A percentile compares a stretch with the other conserved stretches of the same genome.
Evolutionary conservation across 129 eudicot species (phyloP).

Genomic region (Solidago caesia): DNA sequence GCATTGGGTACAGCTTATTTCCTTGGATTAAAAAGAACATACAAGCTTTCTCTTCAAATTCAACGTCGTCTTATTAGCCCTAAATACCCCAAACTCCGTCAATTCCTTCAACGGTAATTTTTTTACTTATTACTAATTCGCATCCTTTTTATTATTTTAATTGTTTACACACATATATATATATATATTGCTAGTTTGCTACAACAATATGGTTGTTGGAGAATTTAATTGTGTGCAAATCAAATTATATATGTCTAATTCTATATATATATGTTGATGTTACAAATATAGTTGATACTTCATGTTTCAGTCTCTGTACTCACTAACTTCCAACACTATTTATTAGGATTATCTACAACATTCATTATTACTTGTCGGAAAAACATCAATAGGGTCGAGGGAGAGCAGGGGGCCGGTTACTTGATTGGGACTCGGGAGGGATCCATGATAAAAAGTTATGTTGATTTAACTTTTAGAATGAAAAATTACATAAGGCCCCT

Average conservation of each 20-base stretch:
- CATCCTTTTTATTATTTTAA: background rate
- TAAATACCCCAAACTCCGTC: slow-evolving; percentile 55
- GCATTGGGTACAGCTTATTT: slow-evolving; percentile 83
- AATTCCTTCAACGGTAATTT: slow-evolving; percentile 57
- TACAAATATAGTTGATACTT: background rate
- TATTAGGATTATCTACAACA: no score
- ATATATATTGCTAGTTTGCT: background rate
- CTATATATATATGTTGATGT: background rate
- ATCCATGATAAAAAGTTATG: no score
- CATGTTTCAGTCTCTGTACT: background rate
- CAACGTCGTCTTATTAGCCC: slow-evolving; percentile 76
- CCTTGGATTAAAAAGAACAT: slow-evolving; percentile 73
- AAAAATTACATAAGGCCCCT: no score
- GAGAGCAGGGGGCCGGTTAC: no score
- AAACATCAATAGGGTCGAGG: background rate
- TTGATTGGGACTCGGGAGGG: no score
- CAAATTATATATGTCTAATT: background rate
- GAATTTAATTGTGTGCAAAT: background rate
- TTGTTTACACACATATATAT: background rate
- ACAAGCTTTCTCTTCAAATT: slow-evolving; percentile 56
- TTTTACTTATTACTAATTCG: background rate
- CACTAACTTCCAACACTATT: background rate
- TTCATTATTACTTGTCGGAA: no score
- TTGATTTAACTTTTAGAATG: no score
- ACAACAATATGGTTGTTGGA: background rate